phyloP scores from a whole-genome alignment of 768 basidiomycete genomes.

The Suillus alpinus region DNA sequence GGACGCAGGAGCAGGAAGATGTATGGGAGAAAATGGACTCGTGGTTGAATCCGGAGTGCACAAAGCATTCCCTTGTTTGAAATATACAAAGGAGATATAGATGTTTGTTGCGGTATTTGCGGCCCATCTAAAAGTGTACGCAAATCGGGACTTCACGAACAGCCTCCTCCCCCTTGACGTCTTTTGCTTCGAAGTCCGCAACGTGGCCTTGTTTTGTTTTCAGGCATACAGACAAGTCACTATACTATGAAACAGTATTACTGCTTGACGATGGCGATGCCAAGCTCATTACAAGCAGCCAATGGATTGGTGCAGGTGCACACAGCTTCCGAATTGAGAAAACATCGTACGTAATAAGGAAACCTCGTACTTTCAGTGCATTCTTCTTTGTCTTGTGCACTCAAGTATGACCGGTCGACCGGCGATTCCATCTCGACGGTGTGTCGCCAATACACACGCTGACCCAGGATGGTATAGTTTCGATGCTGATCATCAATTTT shows the following conservation, averaged over 20 bases:
- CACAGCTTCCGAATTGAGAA: constrained; percentile 8
- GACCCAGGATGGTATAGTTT: neutral
- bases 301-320: neutral
- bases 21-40: constrained; percentile 61
- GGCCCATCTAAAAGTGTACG: neutral
- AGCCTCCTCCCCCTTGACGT: constrained; percentile 2
- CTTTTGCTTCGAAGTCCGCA: constrained; percentile 24
- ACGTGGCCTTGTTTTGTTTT: constrained; percentile 19
- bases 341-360: neutral
- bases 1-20: constrained; percentile 55
- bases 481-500: neutral
- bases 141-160: neutral
- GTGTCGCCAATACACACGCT: neutral
- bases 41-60: constrained; percentile 41
- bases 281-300: no score
- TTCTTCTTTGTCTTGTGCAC: neutral
- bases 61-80: constrained; percentile 10
- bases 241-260: neutral
- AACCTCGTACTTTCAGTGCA: neutral
- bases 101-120: constrained; percentile 4
- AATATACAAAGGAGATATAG: constrained; percentile 4
- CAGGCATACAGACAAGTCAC: no score
- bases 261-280: no score
- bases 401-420: neutral
- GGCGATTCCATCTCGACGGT: neutral